phyloP scores from a whole-genome alignment of 2,329 filamentous ascomycete species.

The Diaporthe citrichinensis region DNA sequence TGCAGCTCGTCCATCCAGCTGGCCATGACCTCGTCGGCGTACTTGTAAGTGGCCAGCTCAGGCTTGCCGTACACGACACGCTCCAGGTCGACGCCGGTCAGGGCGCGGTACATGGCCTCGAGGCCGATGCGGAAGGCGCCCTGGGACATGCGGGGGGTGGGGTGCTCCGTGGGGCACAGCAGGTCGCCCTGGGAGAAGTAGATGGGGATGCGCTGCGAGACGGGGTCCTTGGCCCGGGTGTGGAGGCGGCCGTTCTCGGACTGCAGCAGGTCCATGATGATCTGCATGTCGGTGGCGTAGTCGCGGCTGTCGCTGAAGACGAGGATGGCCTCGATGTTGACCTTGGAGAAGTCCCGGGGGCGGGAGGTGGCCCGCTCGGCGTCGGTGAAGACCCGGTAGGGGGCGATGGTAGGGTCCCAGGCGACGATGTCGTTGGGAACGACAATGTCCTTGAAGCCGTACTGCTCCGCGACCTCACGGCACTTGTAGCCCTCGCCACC shows the following conservation, averaged over 20 bases:
- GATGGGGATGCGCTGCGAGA: conserved; percentile 77
- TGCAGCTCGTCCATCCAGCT: conserved; percentile 84
- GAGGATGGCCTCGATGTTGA: conserved; percentile 81
- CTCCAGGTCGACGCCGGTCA: conserved; percentile 79
- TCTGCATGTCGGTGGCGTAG: conserved; percentile 82
- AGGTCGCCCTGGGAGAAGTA: conserved; percentile 70
- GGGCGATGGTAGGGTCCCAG: conserved; percentile 77
- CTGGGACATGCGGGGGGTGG: conserved; percentile 78
- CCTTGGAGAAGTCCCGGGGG: conserved; percentile 79
- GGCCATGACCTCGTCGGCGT: conserved; percentile 80
- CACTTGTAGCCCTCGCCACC: conserved; percentile 83
- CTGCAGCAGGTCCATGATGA: conserved; percentile 80
- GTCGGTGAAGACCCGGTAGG: conserved; percentile 77
- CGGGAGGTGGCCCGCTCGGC: conserved; percentile 77
- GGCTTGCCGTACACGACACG: conserved; percentile 84
- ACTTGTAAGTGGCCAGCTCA: conserved; percentile 82
- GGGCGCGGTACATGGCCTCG: conserved; percentile 80
- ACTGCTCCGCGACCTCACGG: conserved; percentile 79
- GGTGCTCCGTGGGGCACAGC: conserved; percentile 75
- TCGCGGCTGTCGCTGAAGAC: conserved; percentile 82
- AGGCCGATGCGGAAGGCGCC: conserved; percentile 82
- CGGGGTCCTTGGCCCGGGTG: conserved; percentile 76
- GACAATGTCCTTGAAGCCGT: conserved; percentile 81
- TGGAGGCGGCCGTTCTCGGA: conserved; percentile 76
- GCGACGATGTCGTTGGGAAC: conserved; percentile 82